Evolutionary conservation across 352 stramenopile species (phyloP).

Genomic region (Saprolegnia parasitica): DNA sequence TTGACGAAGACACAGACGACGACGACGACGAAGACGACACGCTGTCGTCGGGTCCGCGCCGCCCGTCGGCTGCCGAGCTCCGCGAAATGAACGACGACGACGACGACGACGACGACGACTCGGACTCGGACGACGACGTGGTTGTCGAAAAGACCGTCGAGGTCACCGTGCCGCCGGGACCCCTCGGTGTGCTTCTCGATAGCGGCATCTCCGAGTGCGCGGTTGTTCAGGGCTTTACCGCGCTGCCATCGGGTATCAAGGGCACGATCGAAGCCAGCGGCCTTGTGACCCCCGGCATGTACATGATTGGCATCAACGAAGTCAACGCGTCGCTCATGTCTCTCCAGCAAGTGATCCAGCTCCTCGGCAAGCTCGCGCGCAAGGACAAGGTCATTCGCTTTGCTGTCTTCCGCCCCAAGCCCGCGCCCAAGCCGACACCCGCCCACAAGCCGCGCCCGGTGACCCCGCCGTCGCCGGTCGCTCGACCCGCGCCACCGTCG

Average conservation of each 20-base stretch:
- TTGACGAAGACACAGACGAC: constrained; percentile 76
- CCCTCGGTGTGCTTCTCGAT: constrained; percentile 67
- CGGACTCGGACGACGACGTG: constrained; percentile 53
- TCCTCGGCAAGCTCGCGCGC: constrained; percentile 63
- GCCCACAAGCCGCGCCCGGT: not conserved
- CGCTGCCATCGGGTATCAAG: constrained; percentile 49
- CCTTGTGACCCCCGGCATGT: constrained; percentile 69
- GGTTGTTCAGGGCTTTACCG: constrained; percentile 77
- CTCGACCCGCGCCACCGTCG: not conserved
- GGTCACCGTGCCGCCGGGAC: constrained; percentile 61
- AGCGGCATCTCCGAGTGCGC: constrained; percentile 73
- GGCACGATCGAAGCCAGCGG: constrained; percentile 61
- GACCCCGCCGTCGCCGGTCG: not conserved
- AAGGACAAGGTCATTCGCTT: constrained; percentile 82
- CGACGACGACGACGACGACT: not conserved
- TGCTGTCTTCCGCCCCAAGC: constrained; percentile 51
- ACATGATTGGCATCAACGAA: constrained; percentile 85
- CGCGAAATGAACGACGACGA: not conserved
- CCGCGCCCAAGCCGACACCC: not conserved
- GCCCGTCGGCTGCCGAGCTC: not conserved
- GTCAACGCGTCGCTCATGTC: constrained; percentile 81
- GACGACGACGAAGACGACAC: constrained; percentile 32
- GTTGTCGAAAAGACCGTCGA: constrained; percentile 76
- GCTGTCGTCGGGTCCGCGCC: too few species aligned
- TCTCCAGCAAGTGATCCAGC: constrained; percentile 42